Base-by-base conservation (phyloP, 108 stramenopile species). In the Cyclotella sp. region DNA sequence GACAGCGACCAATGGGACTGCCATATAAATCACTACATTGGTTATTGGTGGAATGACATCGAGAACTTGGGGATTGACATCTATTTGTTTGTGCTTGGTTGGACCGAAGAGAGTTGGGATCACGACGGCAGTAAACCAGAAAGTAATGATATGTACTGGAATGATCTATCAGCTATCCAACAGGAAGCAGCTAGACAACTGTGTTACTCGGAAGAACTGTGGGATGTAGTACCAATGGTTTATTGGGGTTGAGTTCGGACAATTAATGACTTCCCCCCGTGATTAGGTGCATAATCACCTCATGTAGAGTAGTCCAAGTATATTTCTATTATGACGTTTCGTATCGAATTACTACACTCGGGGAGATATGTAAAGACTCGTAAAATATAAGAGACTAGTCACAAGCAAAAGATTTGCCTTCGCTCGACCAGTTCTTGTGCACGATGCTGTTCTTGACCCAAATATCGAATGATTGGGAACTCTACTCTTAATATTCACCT, bases 401-500 rank as follows among this genome's bases (percentile, higher is more conserved):
- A 18, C 39, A 19, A 1, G 45, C 44, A 19, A 45, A 57, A 19
- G 49, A 19, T 16, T 39, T 19, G n/a, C 51, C 51, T 22, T 76
- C 75, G 1, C 28, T 24, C 58, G 39, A 46, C 4, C 75, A 64
- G 12, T 11, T 46, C n/a, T 45, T 12, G 47, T 76, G 67, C 39
- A 66, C 75, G 11, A 76, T 9, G 0, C 30, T 39, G 1, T 67
- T 76, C 43, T 66, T 27, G 12, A 57, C 40, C 27, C 52, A 55
- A 9, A 76, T 55, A 67, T 51, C 67, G 40, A 76, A 76, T 26
- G 75, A 76, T 47, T 68, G 75, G 54, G 9, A 30, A 39, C 21
- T 42, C 65, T 65, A 0, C 13, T 39, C 24, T 15, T 6, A 22
- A 76, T 47, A 10, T 21, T 21, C 16, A 76, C 65, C 3, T 13